Base-by-base conservation (phyloP, 805 yeast genomes). In the Zygosaccharomyces kombuchaensis region DNA sequence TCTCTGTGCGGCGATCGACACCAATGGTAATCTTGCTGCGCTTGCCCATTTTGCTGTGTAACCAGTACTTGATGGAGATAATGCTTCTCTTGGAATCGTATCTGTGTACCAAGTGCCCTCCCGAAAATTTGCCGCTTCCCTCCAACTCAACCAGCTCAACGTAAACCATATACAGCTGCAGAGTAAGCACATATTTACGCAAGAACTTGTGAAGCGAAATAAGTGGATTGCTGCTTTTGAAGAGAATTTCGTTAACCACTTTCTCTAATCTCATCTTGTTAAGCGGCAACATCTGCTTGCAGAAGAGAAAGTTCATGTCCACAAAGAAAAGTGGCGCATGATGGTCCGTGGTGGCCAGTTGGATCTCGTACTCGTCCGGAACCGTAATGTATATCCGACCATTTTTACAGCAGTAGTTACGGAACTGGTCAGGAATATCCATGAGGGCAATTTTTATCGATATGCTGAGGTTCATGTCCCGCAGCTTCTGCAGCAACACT, bases 381-480 rank as follows among this genome's bases (percentile, higher is more conserved):
- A 86, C 77, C 3, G 75, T 70, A 53, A 86, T 81, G 44, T 76
- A 75, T 2, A 85, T 82, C 42, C 95, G 72, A 10, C 98, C 99
- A 64, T 91, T 82, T 44, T 73, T 71, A 14, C 91, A 79, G 23
- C 64, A 67, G 62, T 85, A 87, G 45, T 80, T 73, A 29, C 78
- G 67, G 54, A 87, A 85, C 32, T 77, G 75, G 9, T 65, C 57
- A 0, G 97, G 96, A 29, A 91, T 63, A 31, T 77, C 77, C 46
- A 78, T 73, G 13, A 82, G 63, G 0, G 96, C 91, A 67, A 90
- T 76, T 54, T 90, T 76, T 6, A 88, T 77, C 1, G 90, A 77
- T 12, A 90, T 66, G 23, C 81, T 74, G 30, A 87, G 78, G 58
- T 91, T 87, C 54, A 91, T 72, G 56, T 85, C 82, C 43, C 71